Percentiles rank a stretch among this genome's conserved stretches.
Evolutionary conservation across 2,329 filamentous ascomycete genomes (phyloP).

Genomic region (Phaeosphaeriaceae sp.): DNA sequence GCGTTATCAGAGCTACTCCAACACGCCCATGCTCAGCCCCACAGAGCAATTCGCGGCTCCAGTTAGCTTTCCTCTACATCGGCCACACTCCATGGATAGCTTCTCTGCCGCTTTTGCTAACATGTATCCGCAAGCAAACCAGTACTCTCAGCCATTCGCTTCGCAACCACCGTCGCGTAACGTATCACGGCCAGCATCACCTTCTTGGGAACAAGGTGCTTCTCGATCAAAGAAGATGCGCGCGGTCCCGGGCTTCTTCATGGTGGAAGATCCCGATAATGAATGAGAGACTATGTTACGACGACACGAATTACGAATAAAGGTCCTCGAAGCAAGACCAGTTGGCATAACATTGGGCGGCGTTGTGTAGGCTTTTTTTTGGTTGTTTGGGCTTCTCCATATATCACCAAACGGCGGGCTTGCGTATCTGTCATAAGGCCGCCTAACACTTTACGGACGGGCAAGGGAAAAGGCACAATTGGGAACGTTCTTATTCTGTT

Average conservation of each 20-base stretch:
- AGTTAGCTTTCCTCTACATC: conserved; percentile 25
- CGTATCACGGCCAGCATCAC: conserved; percentile 34
- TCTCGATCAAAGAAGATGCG: conserved; percentile 30
- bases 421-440: conserved; percentile 1
- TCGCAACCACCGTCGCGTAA: conserved; percentile 35
- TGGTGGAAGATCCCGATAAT: conserved; percentile 22
- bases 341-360: conserved; percentile 19
- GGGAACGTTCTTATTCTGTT: background rate
- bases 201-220: conserved; percentile 36
- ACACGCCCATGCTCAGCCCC: conserved; percentile 31
- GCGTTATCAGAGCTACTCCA: conserved; percentile 27
- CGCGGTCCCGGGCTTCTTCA: conserved; percentile 22
- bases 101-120: conserved; percentile 18
- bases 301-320: conserved; percentile 26
- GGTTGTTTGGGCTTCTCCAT: conserved; percentile 1
- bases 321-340: conserved; percentile 11
- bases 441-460: background rate
- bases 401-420: conserved; percentile 1
- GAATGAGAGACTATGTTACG: conserved; percentile 17
- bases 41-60: conserved; percentile 21
- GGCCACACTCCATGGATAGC: conserved; percentile 34
- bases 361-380: conserved; percentile 13
- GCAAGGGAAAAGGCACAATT: background rate
- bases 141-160: conserved; percentile 30
- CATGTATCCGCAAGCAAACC: conserved; percentile 24